phyloP scores from a whole-genome alignment of 148 eudicot species.

The Diospyros kaki region DNA sequence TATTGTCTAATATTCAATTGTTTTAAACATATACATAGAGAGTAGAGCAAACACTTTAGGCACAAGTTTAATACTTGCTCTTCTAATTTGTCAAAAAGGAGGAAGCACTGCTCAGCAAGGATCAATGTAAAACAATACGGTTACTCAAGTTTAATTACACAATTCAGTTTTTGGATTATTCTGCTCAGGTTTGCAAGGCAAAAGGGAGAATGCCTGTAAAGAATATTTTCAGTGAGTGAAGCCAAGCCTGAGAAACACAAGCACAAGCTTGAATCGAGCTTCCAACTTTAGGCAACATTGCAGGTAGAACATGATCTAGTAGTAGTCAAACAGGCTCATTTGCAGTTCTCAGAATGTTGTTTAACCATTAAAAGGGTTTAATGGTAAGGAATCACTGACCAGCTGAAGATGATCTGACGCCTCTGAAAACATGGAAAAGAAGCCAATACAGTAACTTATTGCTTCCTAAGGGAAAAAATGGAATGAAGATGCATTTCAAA shows the following conservation, averaged over 20 bases:
- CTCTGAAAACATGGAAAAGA: background rate
- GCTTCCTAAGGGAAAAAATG: background rate
- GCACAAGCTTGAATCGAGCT: background rate
- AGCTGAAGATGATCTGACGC: background rate
- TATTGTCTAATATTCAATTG: background rate
- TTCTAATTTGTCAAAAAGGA: conserved; percentile 2
- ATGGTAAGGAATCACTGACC: background rate
- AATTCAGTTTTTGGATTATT: background rate
- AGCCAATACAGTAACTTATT: background rate
- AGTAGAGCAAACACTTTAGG: background rate
- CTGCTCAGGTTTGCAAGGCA: background rate
- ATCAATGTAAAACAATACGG: background rate
- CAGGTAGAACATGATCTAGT: background rate
- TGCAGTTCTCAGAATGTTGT: background rate
- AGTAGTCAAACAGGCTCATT: background rate
- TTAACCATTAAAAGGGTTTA: too few species aligned
- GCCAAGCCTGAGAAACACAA: background rate
- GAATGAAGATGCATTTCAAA: background rate
- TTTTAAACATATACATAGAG: background rate
- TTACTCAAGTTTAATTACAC: background rate
- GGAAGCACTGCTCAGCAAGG: too few species aligned
- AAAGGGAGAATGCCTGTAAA: background rate
- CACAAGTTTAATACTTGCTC: background rate
- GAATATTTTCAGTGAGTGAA: background rate
- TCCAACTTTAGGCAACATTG: conserved; percentile 3